phyloP scores from a whole-genome alignment of 2,329 filamentous ascomycete species.

The Aphanocladium album region DNA sequence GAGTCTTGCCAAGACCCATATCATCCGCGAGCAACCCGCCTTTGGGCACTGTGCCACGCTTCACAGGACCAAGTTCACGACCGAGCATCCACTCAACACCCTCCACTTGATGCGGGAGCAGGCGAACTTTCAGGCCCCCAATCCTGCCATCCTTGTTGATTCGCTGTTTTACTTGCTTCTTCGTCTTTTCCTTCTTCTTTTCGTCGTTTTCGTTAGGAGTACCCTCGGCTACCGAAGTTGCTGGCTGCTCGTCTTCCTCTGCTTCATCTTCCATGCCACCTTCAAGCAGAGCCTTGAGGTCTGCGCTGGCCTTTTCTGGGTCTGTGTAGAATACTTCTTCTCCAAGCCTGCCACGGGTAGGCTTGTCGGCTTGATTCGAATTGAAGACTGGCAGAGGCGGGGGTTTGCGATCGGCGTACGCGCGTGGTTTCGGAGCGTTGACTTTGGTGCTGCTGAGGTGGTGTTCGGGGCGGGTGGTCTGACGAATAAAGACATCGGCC shows the following conservation, averaged over 20 bases:
- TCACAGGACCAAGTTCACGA: slow-evolving; percentile 80
- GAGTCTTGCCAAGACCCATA: slow-evolving; percentile 94
- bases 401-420: slow-evolving; percentile 42
- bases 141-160: slow-evolving; percentile 47
- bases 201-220: background rate
- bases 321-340: slow-evolving; percentile 62
- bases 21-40: slow-evolving; percentile 95
- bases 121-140: slow-evolving; percentile 77
- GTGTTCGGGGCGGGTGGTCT: slow-evolving; percentile 52
- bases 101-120: slow-evolving; percentile 90
- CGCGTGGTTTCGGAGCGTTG: slow-evolving; percentile 42
- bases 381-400: slow-evolving; percentile 44
- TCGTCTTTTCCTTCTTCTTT: background rate
- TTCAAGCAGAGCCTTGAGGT: slow-evolving; percentile 77
- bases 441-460: slow-evolving; percentile 46
- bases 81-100: slow-evolving; percentile 94
- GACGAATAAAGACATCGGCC: slow-evolving; percentile 51
- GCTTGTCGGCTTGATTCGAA: slow-evolving; percentile 27
- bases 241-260: slow-evolving; percentile 42
- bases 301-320: slow-evolving; percentile 64
- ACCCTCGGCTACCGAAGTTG: background rate
- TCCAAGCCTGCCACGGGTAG: slow-evolving; percentile 20
- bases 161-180: slow-evolving; percentile 19
- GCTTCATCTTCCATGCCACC: slow-evolving; percentile 73
- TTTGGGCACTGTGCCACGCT: slow-evolving; percentile 76